Percentiles rank a stretch among this genome's conserved stretches.
phyloP scores from a whole-genome alignment of 2,329 filamentous ascomycete species.

The Colletotrichum sojae region DNA sequence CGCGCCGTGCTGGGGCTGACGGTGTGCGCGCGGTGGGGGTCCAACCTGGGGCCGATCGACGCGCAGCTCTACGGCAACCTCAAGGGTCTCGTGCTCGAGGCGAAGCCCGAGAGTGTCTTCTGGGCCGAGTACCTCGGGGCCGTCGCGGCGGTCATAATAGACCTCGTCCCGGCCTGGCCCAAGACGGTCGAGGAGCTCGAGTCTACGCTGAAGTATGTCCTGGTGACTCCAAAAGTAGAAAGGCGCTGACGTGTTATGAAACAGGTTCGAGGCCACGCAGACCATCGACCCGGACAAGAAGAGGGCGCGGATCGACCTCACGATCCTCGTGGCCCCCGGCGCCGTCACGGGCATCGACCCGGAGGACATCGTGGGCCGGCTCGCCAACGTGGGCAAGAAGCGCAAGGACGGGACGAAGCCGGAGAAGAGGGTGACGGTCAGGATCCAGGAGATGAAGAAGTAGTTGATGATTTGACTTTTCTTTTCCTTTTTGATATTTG shows the following conservation, averaged over 20 bases:
- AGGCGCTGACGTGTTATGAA: slow-evolving; percentile 19
- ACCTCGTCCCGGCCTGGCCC: slow-evolving; percentile 59
- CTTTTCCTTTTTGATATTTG: no score
- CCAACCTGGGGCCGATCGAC: slow-evolving; percentile 67
- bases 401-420: slow-evolving; percentile 39
- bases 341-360: slow-evolving; percentile 49
- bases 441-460: slow-evolving; percentile 34
- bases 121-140: slow-evolving; percentile 69
- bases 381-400: slow-evolving; percentile 38
- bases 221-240: neutral
- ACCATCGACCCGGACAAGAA: slow-evolving; percentile 51
- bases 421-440: slow-evolving; percentile 41
- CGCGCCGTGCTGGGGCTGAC: slow-evolving; percentile 80
- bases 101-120: slow-evolving; percentile 58
- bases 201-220: slow-evolving; percentile 58
- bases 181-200: slow-evolving; percentile 51
- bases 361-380: slow-evolving; percentile 47
- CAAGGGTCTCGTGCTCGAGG: slow-evolving; percentile 56
- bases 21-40: slow-evolving; percentile 82
- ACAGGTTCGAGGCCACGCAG: slow-evolving; percentile 43
- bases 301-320: slow-evolving; percentile 51
- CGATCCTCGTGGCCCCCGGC: slow-evolving; percentile 51
- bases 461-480: neutral
- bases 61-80: slow-evolving; percentile 58
- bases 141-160: slow-evolving; percentile 60